Base-by-base conservation (phyloP, 1,139 yeast genomes). In the Ashbya aceris region DNA sequence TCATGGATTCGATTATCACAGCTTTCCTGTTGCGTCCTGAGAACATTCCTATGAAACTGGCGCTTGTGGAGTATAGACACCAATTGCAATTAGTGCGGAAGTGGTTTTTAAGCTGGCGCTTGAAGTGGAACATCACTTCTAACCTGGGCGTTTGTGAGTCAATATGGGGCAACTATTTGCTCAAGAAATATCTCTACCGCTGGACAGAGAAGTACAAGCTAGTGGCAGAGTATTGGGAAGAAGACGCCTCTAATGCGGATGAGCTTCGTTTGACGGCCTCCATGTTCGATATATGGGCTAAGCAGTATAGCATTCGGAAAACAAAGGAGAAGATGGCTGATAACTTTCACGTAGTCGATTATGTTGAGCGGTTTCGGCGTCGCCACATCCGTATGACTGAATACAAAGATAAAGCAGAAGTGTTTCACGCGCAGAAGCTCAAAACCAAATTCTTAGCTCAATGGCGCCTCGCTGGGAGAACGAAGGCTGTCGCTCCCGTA, bases 1-100 rank as follows among this genome's bases (percentile, higher is more conserved):
- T 39, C 6, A 40, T 54, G 41, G 48, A 52, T 36, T 47, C 48
- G 7, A 46, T 56, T 26, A 36, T 56, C 9, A 44, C 49, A 17
- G 48, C 42, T 12, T 54, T 56, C 35, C 39, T 55, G 11, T 33
- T 55, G 2, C 33, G 46, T 5, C 61, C 61, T 4, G 48, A 49
- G 27, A 56, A 51, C 40, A 27, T 49, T 10, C 41, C 46, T 7
- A 50, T 54, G 53, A 50, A 45, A 40, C 40, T 56, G 29, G 51
- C 58, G 8, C 40, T 44, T 8, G 46, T 49, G 30, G 52, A 52
- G 36, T 48, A 40, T 20, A 43, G 47, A 13, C 36, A 27, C 17
- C 37, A 46, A 27, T 34, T 43, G 27, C 30, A 36, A 11, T 12
- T 46, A 1, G 14, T 49, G 12, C 34, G 41, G 12, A 45, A 41